These are phyloP conservation scores for Vishniacozyma victoriae DNA, from an alignment of 768 basidiomycete genomes.

Conservation along the genomic window DNA sequence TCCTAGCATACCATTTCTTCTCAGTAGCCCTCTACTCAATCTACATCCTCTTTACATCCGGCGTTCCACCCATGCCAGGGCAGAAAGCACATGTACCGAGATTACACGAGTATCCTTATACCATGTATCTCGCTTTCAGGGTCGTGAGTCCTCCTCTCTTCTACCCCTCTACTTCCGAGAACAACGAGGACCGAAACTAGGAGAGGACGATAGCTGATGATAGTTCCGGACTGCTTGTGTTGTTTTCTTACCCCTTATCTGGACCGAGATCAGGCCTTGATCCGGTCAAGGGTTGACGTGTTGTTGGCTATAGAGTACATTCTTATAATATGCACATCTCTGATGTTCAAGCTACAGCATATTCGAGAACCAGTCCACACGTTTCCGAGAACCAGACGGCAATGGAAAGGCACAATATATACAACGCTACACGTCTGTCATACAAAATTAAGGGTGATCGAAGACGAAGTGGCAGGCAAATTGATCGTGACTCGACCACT, in stretches of 20 bases:
- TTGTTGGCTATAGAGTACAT: no score
- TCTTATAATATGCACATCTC: no score
- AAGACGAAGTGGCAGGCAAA: no score
- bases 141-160: conserved; percentile 59
- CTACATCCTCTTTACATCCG: conserved; percentile 75
- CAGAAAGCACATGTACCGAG: background rate
- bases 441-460: no score
- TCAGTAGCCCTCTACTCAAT: conserved; percentile 90
- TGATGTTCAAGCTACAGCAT: no score
- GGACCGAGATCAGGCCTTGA: conserved; percentile 65
- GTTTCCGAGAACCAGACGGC: no score
- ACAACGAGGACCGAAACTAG: conserved; percentile 5
- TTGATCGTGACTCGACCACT: no score
- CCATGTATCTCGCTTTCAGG: conserved; percentile 48
- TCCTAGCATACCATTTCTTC: conserved; percentile 90
- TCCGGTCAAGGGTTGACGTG: no score
- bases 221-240: conserved; percentile 86
- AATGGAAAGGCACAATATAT: no score
- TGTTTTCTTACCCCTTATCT: conserved; percentile 82
- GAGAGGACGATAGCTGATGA: background rate
- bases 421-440: no score
- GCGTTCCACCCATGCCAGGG: conserved; percentile 41
- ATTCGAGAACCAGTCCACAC: no score
- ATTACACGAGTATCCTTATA: conserved; percentile 45
- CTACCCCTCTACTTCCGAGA: background rate